A percentile compares a stretch with the other conserved stretches of the same genome.
Evolutionary conservation across 2,329 filamentous ascomycete species (phyloP).

Genomic region (Hymenoscyphus repandus): DNA sequence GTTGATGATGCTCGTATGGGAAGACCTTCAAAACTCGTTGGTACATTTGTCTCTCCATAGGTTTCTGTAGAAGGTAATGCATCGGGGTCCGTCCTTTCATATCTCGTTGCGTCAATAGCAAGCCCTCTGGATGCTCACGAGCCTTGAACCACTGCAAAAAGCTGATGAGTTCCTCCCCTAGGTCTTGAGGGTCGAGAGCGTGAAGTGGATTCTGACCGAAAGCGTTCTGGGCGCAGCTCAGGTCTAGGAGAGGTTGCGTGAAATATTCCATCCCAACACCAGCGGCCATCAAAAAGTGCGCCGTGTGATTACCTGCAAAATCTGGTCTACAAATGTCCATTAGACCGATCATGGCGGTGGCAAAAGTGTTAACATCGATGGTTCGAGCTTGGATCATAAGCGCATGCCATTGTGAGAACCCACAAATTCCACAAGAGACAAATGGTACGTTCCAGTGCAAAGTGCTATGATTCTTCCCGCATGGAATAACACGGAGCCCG

Average conservation of each 20-base stretch:
- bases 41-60: constrained; percentile 18
- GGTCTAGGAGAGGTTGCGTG: constrained; percentile 7
- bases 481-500: constrained; percentile 17
- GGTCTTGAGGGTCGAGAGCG: constrained; percentile 12
- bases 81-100: constrained; percentile 22
- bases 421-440: constrained; percentile 15
- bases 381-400: constrained; percentile 20
- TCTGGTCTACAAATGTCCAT: constrained; percentile 13
- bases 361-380: constrained; percentile 14
- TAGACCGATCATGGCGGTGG: constrained; percentile 10
- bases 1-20: constrained; percentile 17
- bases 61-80: constrained; percentile 20
- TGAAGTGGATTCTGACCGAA: constrained; percentile 23
- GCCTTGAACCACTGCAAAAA: constrained; percentile 20
- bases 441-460: constrained; percentile 17
- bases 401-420: constrained; percentile 21
- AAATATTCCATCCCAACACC: constrained; percentile 23
- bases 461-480: constrained; percentile 18
- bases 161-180: constrained; percentile 15
- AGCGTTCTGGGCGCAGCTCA: constrained; percentile 13
- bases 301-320: constrained; percentile 20
- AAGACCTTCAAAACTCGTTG: constrained; percentile 16
- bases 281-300: constrained; percentile 21
- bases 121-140: constrained; percentile 14
- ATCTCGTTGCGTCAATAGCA: constrained; percentile 21